Evolutionary conservation across 2,329 filamentous ascomycete species (phyloP).

Genomic region (Aspergillus hortae): DNA sequence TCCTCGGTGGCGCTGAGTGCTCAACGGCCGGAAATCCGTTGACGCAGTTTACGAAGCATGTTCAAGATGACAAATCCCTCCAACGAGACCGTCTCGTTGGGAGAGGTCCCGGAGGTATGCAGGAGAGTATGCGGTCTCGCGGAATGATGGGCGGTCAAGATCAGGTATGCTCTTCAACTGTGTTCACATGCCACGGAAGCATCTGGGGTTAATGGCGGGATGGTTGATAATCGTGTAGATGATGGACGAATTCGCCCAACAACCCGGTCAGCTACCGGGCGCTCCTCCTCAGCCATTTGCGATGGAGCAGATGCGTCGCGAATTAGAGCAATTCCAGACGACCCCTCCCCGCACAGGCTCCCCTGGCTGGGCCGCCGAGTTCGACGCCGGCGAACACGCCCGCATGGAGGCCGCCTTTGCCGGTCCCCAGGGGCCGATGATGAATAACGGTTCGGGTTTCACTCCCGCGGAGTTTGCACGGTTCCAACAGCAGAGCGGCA

Average conservation of each 20-base stretch:
- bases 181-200: not conserved
- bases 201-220: slow-evolving; percentile 17
- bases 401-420: slow-evolving; percentile 70
- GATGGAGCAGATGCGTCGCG: slow-evolving; percentile 64
- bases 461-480: slow-evolving; percentile 80
- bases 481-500: slow-evolving; percentile 70
- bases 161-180: slow-evolving; percentile 48
- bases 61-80: slow-evolving; percentile 90
- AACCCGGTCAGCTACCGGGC: slow-evolving; percentile 61
- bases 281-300: slow-evolving; percentile 57
- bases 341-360: slow-evolving; percentile 51
- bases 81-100: slow-evolving; percentile 86
- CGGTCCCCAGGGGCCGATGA: slow-evolving; percentile 44
- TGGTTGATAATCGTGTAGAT: slow-evolving; percentile 53
- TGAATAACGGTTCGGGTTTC: slow-evolving; percentile 58
- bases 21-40: slow-evolving; percentile 94
- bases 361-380: slow-evolving; percentile 62
- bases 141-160: slow-evolving; percentile 69
- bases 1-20: slow-evolving; percentile 93
- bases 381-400: slow-evolving; percentile 60
- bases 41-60: slow-evolving; percentile 95
- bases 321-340: slow-evolving; percentile 54
- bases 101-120: slow-evolving; percentile 64
- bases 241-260: slow-evolving; percentile 90
- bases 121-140: slow-evolving; percentile 74